phyloP scores from a whole-genome alignment of 768 basidiomycete species.

The Cubamyces sp. region DNA sequence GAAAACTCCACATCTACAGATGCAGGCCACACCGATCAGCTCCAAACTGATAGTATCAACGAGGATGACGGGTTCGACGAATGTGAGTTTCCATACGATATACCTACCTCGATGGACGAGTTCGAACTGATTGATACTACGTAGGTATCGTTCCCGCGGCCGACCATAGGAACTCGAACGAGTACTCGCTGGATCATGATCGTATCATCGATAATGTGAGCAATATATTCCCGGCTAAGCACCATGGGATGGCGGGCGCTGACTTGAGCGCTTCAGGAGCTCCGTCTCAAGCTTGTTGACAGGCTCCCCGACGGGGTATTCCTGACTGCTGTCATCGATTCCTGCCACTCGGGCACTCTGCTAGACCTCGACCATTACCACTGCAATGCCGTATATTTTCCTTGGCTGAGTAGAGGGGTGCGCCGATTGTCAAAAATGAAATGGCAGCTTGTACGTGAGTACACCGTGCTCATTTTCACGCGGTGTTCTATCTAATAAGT shows the following conservation, averaged over 20 bases:
- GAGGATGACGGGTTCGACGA: slow-evolving; percentile 35
- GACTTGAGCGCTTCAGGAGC: slow-evolving; percentile 16
- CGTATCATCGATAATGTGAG: slow-evolving; percentile 33
- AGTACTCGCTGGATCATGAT: neutral
- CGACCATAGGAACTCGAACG: neutral
- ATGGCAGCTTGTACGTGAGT: slow-evolving; percentile 21
- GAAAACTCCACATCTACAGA: slow-evolving; percentile 9
- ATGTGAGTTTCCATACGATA: slow-evolving; percentile 10
- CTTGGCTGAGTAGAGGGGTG: slow-evolving; percentile 26
- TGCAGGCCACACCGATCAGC: slow-evolving; percentile 30
- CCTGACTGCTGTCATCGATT: slow-evolving; percentile 31
- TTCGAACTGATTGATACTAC: neutral
- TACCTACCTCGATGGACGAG: neutral
- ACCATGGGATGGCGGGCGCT: neutral
- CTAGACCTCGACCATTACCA: slow-evolving; percentile 32
- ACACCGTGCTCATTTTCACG: neutral
- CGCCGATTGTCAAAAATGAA: slow-evolving; percentile 13
- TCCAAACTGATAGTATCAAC: neutral
- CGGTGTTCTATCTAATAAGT: too few species aligned
- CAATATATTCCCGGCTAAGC: neutral
- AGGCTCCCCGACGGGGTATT: slow-evolving; percentile 25
- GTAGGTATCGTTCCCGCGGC: neutral
- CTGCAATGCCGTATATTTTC: slow-evolving; percentile 31
- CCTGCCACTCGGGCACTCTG: slow-evolving; percentile 33
- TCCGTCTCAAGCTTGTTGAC: slow-evolving; percentile 23